Evolutionary conservation across 257 asterid species (phyloP).

Genomic region (Anisodus tanguticus): DNA sequence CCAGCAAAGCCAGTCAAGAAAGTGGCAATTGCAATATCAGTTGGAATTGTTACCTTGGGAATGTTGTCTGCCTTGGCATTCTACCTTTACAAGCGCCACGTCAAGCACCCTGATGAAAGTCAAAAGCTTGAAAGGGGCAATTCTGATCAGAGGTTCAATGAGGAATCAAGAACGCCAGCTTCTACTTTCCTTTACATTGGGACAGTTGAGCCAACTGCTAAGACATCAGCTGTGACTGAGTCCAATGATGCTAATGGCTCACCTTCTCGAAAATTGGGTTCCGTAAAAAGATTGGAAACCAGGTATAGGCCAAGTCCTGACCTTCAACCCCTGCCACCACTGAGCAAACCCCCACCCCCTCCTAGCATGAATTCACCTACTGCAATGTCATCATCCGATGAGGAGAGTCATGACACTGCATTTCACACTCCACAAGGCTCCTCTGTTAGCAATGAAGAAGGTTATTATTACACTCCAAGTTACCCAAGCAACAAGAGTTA

Average conservation of each 20-base stretch:
- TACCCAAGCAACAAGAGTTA: slow-evolving; percentile 39
- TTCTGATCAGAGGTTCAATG: slow-evolving; percentile 47
- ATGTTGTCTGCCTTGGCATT: slow-evolving; percentile 65
- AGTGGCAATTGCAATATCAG: slow-evolving; percentile 64
- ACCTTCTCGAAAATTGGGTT: slow-evolving; percentile 69
- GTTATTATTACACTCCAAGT: slow-evolving; percentile 47
- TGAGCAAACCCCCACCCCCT: slow-evolving; percentile 78
- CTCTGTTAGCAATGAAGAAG: slow-evolving; percentile 64
- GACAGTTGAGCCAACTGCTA: slow-evolving; percentile 83
- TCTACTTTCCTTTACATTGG: slow-evolving; percentile 88
- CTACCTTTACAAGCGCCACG: slow-evolving; percentile 58
- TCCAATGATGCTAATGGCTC: slow-evolving; percentile 53
- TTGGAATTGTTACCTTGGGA: slow-evolving; percentile 63
- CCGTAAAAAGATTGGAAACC: slow-evolving; percentile 61
- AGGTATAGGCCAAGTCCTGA: slow-evolving; percentile 97
- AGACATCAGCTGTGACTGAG: slow-evolving; percentile 42
- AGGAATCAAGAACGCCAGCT: slow-evolving; percentile 74
- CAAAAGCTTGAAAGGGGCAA: slow-evolving; percentile 65
- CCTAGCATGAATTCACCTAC: slow-evolving; percentile 74
- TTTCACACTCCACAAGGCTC: slow-evolving; percentile 96
- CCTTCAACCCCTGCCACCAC: slow-evolving; percentile 94
- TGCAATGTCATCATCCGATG: slow-evolving; percentile 91
- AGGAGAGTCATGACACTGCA: slow-evolving; percentile 74
- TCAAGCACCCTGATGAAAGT: slow-evolving; percentile 50
- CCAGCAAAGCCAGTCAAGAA: slow-evolving; percentile 52